Base-by-base conservation (phyloP, 192 early-diverging fungal species). In the Coemansia javaensis region DNA sequence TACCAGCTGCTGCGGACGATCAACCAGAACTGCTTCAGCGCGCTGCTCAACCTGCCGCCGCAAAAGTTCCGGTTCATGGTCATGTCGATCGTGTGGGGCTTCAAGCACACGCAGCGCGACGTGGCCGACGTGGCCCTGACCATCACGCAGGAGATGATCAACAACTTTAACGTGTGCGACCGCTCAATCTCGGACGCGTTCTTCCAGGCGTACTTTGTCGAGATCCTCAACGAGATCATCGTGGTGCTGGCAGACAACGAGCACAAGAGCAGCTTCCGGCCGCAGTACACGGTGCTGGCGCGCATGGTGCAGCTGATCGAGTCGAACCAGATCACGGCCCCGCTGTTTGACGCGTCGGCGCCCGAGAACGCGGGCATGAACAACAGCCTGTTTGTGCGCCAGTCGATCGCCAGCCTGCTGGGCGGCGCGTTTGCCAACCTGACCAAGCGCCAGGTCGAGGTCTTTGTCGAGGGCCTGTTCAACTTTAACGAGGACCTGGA, bases 21-120 rank as follows among this genome's bases (percentile, higher is more conserved):
- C 68, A 92, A 90, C 52, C 63, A 80, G 43, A 75, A 85, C 50
- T 99, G 97, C 66, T 99, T 99, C 82, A 82, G 79, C 84, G 94
- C 96, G 1, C 69, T 94, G 36, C 69, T 96, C 47, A 81, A 81
- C 36, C 72, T 99, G 30, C 85, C 90, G 2, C 70, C 85, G 34
- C 79, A 82, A 15, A 88, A 91, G 57, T 94, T 99, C 75, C 88
- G 89, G 49, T 81, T 97, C 20, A 80, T 94, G 68, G 79, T 98
- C 63, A 91, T 96, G 79, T 91, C 90, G 53, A 84, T 98, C 44
- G 88, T 97, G 36, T 99, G 94, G 94, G 93, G 84, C 16, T 93
- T 99, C 78, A 98, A 98, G 76, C 97, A 99, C 68, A 94, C 93
- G 5, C 90, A 95, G 88, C 85, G 94, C 52, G 94, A 99, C 54